Percentiles rank a stretch among this genome's conserved stretches.
phyloP scores from a whole-genome alignment of 768 basidiomycete genomes.

The Pleurotus cornucopiae region DNA sequence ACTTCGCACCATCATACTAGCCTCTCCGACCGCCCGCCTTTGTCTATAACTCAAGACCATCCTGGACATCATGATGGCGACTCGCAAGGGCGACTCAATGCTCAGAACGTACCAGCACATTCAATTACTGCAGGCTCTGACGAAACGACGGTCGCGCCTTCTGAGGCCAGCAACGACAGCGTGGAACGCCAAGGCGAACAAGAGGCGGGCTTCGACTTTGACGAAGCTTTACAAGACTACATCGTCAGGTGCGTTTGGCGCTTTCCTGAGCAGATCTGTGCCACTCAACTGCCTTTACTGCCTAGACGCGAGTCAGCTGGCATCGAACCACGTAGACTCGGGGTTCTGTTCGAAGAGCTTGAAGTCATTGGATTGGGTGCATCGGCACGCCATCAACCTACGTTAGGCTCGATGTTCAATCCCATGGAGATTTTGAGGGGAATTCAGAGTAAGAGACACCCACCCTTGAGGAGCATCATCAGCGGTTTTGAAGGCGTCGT shows the following conservation, averaged over 20 bases:
- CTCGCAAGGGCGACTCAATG: too few species aligned
- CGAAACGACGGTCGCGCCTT: background rate
- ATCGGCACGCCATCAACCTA: conserved; percentile 50
- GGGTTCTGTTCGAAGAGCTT: conserved; percentile 56
- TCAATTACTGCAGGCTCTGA: background rate
- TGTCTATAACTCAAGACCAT: background rate
- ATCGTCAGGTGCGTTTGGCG: background rate
- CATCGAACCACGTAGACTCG: conserved; percentile 49
- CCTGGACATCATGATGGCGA: too few species aligned
- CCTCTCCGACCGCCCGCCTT: background rate
- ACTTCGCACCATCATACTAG: too few species aligned
- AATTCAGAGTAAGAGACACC: conserved; percentile 48
- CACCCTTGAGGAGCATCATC: conserved; percentile 60
- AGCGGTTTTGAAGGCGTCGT: conserved; percentile 63
- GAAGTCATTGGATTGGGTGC: conserved; percentile 57
- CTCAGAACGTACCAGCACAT: background rate
- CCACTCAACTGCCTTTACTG: background rate
- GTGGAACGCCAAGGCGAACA: background rate
- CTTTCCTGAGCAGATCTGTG: too few species aligned
- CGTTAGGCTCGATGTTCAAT: conserved; percentile 57
- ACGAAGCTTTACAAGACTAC: background rate
- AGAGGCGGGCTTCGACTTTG: background rate
- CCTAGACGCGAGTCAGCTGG: conserved; percentile 42
- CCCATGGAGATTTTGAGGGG: conserved; percentile 37
- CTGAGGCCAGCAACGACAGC: background rate